A percentile compares a stretch with the other conserved stretches of the same genome.
These are phyloP conservation scores for Cryphonectria radicalis DNA, from an alignment of 2,329 filamentous ascomycete species.

Conservation along the genomic window DNA sequence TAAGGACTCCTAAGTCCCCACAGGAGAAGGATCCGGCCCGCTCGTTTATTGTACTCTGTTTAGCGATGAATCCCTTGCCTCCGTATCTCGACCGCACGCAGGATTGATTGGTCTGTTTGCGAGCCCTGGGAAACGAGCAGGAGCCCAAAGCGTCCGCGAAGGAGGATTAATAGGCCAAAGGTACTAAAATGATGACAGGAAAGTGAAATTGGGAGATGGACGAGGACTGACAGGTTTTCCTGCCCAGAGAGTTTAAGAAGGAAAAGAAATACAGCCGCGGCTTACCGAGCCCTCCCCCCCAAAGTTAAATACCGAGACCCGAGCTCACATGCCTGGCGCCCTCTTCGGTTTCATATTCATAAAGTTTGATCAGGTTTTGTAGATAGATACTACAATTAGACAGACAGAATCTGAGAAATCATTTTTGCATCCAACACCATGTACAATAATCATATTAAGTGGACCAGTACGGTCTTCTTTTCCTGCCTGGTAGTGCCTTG, in stretches of 20 bases:
- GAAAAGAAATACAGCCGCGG: background rate
- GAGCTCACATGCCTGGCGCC: background rate
- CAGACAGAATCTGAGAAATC: background rate
- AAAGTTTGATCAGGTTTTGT: background rate
- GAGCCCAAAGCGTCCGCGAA: background rate
- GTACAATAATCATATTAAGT: background rate
- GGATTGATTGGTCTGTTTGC: slow-evolving; percentile 12
- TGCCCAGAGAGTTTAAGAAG: background rate
- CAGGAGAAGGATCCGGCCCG: background rate
- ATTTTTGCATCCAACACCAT: background rate
- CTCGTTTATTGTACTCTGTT: background rate
- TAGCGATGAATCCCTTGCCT: background rate
- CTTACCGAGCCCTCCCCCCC: background rate
- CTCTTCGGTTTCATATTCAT: background rate
- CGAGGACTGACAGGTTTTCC: background rate
- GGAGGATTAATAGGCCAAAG: background rate
- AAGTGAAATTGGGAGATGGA: background rate
- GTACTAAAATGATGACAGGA: background rate
- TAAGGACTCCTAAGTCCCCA: background rate
- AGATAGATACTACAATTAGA: no score
- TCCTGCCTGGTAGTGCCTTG: no score
- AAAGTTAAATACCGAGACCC: background rate
- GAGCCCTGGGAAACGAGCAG: background rate
- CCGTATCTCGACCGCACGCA: background rate
- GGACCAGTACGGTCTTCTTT: background rate